Evolutionary conservation across 495 filamentous ascomycete species (phyloP), one percentile per base, ranked within the genome.

Genomic region (Lasiosphaeris hirsuta): DNA sequence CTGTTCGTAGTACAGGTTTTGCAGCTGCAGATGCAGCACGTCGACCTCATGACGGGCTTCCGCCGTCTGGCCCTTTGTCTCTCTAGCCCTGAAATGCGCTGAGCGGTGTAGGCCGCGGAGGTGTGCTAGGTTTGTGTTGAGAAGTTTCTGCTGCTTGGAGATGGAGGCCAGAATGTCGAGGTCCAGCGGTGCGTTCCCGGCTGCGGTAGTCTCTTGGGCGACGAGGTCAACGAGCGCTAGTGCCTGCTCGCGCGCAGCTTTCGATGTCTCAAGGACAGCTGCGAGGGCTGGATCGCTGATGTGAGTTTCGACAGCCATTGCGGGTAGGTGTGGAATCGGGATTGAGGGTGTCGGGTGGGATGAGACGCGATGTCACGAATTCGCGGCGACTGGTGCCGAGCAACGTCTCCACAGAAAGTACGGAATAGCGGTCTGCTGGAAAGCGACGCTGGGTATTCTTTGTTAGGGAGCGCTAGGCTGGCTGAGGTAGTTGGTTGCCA

Each of bases 1-100:
- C 70, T 96, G 91, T 71, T 98, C 94, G 70, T 98, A 98, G 72
- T 95, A 93, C 19, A 98, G 78, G 69, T 98, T 98, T 70, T 97
- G 92, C 30, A 97, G 78, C 67, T 95, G 87, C 15, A 98, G 81
- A 74, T 97, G 92, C 56, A 97, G 78, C 51, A 85, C 82, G 67
- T 98, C 94, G 51, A 97, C 90, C 71, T 96, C 92, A 68, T 90
- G 87, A 19, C 93, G 85, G 34, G 86, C 88, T 68, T 96, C 90
- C 33, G 88, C 87, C 8, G 95, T 97, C 63, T 82, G 76, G 50
- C 86, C 81, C 68, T 97, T 98, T 36, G 92, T 96, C 54, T 92
- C 84, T 55, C 94, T 85, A 37, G 93, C 88, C 14, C 82, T 79
- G 53, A 96, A 80, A 61, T 90, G 82, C 10, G 91, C 90, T 58